Conservation (phyloP, 768 basidiomycete species). For the Panellus pusillus region DNA sequence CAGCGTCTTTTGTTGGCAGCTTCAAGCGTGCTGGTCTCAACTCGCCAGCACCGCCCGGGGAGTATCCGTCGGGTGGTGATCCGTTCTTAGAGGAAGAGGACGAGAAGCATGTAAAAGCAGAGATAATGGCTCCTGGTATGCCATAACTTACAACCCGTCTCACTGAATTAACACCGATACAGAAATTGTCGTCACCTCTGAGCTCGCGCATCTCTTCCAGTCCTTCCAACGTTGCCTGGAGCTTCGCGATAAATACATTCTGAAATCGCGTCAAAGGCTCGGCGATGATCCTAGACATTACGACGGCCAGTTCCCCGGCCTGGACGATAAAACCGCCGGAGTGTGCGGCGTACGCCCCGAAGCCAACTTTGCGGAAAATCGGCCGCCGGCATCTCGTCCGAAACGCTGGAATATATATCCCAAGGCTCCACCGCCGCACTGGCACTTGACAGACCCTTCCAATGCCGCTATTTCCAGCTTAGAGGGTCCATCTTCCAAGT, state of each 20-base stretch:
- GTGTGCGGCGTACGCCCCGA: slow-evolving; percentile 71
- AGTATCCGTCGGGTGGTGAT: slow-evolving; percentile 16
- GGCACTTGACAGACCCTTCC: slow-evolving; percentile 76
- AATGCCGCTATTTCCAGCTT: slow-evolving; percentile 39
- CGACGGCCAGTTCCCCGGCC: slow-evolving; percentile 73
- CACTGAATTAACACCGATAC: slow-evolving; percentile 22
- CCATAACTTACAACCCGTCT: slow-evolving; percentile 12
- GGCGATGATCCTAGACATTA: slow-evolving; percentile 95
- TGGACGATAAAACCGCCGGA: slow-evolving; percentile 61
- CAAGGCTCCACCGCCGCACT: slow-evolving; percentile 90
- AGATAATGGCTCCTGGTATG: slow-evolving; percentile 20
- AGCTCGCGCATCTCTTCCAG: slow-evolving; percentile 59
- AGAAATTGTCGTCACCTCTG: slow-evolving; percentile 40
- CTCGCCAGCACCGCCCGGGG: slow-evolving; percentile 23
- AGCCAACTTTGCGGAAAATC: slow-evolving; percentile 35
- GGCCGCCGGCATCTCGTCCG: slow-evolving; percentile 33
- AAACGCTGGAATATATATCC: slow-evolving; percentile 89
- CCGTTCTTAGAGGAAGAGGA: slow-evolving; percentile 35
- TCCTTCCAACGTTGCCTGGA: slow-evolving; percentile 84
- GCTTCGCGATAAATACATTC: slow-evolving; percentile 94
- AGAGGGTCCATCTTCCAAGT: slow-evolving; percentile 32
- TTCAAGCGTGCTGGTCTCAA: slow-evolving; percentile 41
- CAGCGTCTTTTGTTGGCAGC: slow-evolving; percentile 36
- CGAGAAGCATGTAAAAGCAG: slow-evolving; percentile 21
- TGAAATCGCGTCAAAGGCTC: slow-evolving; percentile 81